Evolutionary conservation across 2,329 filamentous ascomycete species (phyloP), one percentile per base, ranked within the genome.

Genomic region (Escovopsis sp.): DNA sequence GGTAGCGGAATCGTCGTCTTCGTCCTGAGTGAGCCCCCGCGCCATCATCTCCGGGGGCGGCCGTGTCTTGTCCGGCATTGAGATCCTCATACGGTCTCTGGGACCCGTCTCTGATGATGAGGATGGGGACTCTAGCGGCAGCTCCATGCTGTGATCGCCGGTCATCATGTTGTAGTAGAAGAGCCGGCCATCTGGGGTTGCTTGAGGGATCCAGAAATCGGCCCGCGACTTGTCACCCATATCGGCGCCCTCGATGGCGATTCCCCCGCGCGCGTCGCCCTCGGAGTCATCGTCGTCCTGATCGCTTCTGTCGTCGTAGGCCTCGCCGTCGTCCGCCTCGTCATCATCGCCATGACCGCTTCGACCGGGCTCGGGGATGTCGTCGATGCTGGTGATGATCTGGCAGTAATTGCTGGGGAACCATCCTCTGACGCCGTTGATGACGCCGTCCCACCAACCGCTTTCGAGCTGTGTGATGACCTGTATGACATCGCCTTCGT

Each of bases 91-190:
- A 47, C 87, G 80, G 61, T 96, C 87, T 51, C 82, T 75, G 3
- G 91, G 91, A 1, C 89, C 89, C 43, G 74, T 82, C 62, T 98
- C 91, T 49, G 77, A 81, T 15, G 77, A 63, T 6, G 83, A 85
- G 1, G 78, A 79, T 1, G 91, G 88, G 12, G 89, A 89, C 59
- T 98, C 91, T 26, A 98, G 71, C 2, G 91, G 91, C 47, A 98
- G 68, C 59, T 98, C 91, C 77, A 88, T 91, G 48, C 85, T 93
- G 57, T 85, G 93, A 55, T 93, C 86, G 43, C 89, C 88, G 0
- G 91, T 98, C 66, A 95, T 79, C 48, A 89, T 96, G 62, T 98
- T 98, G 72, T 94, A 96, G 65, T 96, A 98, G 63, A 93, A 98
- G 23, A 98, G 65, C 44, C 88, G 76, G 42, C 91, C 91, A 59